Base-by-base conservation (phyloP, 306 rosid genomes). In the Coriaria nepalensis region DNA sequence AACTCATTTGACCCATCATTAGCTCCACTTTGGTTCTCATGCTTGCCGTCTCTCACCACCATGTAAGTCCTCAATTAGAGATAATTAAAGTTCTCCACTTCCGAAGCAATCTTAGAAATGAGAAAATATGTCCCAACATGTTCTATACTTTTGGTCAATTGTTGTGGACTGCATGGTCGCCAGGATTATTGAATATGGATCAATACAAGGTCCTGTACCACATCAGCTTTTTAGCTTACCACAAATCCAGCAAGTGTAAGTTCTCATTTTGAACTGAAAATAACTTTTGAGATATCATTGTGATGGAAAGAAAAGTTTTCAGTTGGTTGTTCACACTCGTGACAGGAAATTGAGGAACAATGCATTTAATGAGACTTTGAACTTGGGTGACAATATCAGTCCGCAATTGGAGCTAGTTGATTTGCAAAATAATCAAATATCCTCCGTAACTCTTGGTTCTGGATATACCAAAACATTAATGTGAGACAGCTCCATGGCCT, bases 211-310 rank as follows among this genome's bases (percentile, higher is more conserved):
- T 41, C 34, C 67, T 37, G 67, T 90, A 15, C 98, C 98, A 32
- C 57, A 75, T 11, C 61, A 72, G 52, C 62, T 90, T 40, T 85
- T 90, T 73, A 58, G 77, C 78, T 64, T 64, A 56, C 70, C 80
- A 50, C 82, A 76, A 52, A 64, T 90, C 60, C 87, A 90, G 58
- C 95, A 82, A 90, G 78, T 90, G 98, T 90, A 85, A 73, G 94
- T 68, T 45, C 35, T 47, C 37, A 54, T 55, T 55, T 44, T 53
- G 12, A 42, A 14, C 13, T 55, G 6, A 9, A 20, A 52, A 40
- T 1, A 20, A 20, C 29, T 20, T 20, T 20, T 20, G 29, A 20
- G 47, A 40, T 55, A 20, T 36, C 7, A 45, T 12, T 33, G 9
- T 7, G 35, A 49, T 34, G 47, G 42, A 13, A 15, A 36, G 39